Conservation (phyloP, 495 filamentous ascomycete genomes). For the Monascus purpureus region DNA sequence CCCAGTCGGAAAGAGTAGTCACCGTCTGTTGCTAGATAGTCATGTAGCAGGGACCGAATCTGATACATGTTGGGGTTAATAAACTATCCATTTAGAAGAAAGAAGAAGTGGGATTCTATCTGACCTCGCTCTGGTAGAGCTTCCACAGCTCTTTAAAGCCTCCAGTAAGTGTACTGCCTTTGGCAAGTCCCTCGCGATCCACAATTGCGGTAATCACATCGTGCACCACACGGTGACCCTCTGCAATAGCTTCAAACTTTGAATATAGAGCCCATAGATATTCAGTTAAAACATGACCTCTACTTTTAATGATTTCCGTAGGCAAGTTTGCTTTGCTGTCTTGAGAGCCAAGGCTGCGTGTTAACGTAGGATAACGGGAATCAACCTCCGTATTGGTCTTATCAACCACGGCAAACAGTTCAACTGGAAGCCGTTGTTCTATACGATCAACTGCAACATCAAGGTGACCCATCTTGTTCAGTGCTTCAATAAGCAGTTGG, state of each 20-base stretch:
- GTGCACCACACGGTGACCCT: slow-evolving; percentile 86
- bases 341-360: slow-evolving; percentile 39
- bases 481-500: slow-evolving; percentile 68
- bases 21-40: slow-evolving; percentile 91
- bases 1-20: slow-evolving; percentile 40
- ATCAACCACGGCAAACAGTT: slow-evolving; percentile 86
- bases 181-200: slow-evolving; percentile 52
- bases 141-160: slow-evolving; percentile 94
- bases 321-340: slow-evolving; percentile 41
- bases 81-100: too few species aligned
- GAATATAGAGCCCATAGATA: slow-evolving; percentile 85
- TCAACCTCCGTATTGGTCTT: slow-evolving; percentile 90
- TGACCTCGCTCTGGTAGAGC: slow-evolving; percentile 63
- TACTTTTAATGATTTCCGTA: slow-evolving; percentile 51
- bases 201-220: slow-evolving; percentile 76
- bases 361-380: slow-evolving; percentile 64
- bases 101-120: too few species aligned
- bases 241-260: slow-evolving; percentile 92
- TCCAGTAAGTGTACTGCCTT: slow-evolving; percentile 44
- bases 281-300: slow-evolving; percentile 74
- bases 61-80: too few species aligned
- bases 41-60: slow-evolving; percentile 87
- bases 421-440: slow-evolving; percentile 85
- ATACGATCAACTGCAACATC: slow-evolving; percentile 77
- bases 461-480: slow-evolving; percentile 76